Evolutionary conservation across 768 basidiomycete genomes (phyloP), one percentile per base, ranked within the genome.

Genomic region (Rhodotorula diobovata): DNA sequence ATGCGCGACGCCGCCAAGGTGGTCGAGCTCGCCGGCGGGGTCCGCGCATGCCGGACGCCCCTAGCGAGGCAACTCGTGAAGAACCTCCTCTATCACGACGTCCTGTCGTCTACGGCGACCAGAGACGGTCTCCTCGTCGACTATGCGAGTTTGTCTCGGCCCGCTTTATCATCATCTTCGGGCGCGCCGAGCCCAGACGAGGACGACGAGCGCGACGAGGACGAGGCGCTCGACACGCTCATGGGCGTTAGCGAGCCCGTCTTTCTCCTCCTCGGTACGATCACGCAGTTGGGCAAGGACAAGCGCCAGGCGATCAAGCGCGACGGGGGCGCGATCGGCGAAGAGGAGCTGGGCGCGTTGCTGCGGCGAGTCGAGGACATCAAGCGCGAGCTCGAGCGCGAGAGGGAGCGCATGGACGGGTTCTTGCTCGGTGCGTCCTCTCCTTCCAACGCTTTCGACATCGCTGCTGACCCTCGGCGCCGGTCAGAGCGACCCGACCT

Each of bases 21-120:
- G 14, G 41, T 70, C 51, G 21, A 35, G 15, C 63, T 70, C 59
- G 63, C 56, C 43, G 69, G 64, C 32, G 59, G 63, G 4, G 37
- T 65, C 0, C 45, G 41, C 0, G 28, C 32, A 10, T 64, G 63
- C 23, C 53, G 60, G 2, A 37, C 69, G 11, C 63, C 69, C 5
- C 63, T 70, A 34, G 53, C 63, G 0, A 43, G 69, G 16, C 53
- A 55, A 41, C 69, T 70, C 30, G 60, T 62, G 23, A 51, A 58
- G 18, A 70, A 70, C 54, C 30, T 66, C 16, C 63, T 66, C 43
- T 70, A 70, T 64, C 69, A 70, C 69, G 69, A 70, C 60, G 69
- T 61, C 6, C 69, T 70, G n/a, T 55, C 51, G 25, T 70, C 68
- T 12, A 48, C 60, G 35, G 35, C 63, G 5, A 30, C 59, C 37